Evolutionary conservation across 441 rosid genomes (phyloP).

Genomic region (Rhodomyrtus psidioides): DNA sequence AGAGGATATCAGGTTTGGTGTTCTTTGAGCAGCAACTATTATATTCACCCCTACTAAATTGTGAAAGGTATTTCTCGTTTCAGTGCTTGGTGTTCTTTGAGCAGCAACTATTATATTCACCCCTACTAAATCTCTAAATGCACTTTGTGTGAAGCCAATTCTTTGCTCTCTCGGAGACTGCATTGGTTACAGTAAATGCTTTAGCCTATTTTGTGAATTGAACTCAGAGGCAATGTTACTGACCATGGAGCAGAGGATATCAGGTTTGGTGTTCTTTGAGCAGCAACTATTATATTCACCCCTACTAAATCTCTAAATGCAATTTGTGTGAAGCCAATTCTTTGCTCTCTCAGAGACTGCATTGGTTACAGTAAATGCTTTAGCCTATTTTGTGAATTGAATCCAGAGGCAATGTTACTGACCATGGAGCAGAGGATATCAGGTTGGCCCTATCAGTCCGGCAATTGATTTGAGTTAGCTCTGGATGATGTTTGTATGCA

Average conservation of each 20-base stretch:
- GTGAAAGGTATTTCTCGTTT: background rate
- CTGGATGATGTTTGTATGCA: conserved; percentile 85
- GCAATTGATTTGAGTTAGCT: conserved; percentile 73
- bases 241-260: no score
- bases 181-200: no score
- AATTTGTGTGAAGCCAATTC: background rate
- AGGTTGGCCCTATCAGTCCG: conserved; percentile 96
- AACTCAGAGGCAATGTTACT: no score
- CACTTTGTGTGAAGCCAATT: no score
- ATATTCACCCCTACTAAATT: no score
- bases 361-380: background rate
- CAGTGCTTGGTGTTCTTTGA: background rate
- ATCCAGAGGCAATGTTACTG: conserved; percentile 10
- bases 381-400: background rate
- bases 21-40: no score
- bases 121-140: no score
- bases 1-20: no score
- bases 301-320: background rate
- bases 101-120: background rate
- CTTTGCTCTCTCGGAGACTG: no score
- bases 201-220: no score
- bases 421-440: conserved; percentile 99
- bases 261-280: no score
- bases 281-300: no score
- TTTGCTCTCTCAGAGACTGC: background rate